Conservation (phyloP, 441 rosid species). For the Heliophila coronopifolia region DNA sequence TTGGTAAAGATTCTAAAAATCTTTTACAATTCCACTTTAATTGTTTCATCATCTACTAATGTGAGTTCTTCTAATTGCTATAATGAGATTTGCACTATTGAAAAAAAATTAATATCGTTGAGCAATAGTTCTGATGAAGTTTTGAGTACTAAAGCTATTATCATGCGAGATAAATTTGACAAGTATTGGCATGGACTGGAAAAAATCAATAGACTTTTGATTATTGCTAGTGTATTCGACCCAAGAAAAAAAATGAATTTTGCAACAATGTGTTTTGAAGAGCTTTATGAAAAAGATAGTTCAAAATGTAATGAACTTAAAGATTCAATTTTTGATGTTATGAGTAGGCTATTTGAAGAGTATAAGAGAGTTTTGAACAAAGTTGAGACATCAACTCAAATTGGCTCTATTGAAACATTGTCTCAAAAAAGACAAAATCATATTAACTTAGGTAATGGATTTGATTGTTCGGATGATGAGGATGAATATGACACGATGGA, state of each 20-base stretch:
- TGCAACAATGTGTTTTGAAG: neutral
- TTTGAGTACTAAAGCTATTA: neutral
- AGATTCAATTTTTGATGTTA: neutral
- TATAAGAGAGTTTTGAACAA: neutral
- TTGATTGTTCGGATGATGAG: neutral
- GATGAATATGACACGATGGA: neutral
- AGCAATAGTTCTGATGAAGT: neutral
- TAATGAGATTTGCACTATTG: neutral
- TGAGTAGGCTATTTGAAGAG: neutral
- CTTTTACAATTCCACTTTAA: neutral
- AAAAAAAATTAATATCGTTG: neutral
- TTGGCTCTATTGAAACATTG: no score
- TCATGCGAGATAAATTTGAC: neutral
- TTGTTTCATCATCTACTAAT: neutral
- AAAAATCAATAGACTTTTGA: neutral
- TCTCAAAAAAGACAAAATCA: no score
- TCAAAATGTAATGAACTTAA: neutral
- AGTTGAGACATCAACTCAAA: neutral
- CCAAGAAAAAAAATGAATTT: neutral
- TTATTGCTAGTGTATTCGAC: neutral
- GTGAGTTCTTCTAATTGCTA: neutral
- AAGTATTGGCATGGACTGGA: neutral
- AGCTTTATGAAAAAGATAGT: neutral
- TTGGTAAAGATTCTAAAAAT: neutral
- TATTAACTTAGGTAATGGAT: no score